Evolutionary conservation across 106 monocot genomes (phyloP).

Genomic region (Chionographis japonica): DNA sequence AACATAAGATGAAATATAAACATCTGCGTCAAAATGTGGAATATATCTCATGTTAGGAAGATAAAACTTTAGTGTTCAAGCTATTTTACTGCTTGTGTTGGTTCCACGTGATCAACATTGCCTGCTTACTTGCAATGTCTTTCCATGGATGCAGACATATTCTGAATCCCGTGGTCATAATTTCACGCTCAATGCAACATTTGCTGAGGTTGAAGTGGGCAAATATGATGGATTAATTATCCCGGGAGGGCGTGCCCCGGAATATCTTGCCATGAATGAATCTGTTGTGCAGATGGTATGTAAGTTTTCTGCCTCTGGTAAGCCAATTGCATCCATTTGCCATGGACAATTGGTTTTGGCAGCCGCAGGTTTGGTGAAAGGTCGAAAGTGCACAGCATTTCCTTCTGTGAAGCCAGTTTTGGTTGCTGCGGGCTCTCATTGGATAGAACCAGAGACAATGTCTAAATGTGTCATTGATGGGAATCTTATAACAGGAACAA

Average conservation of each 20-base stretch:
- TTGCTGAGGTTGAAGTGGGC: conserved; percentile 42
- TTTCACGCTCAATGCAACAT: conserved; percentile 80
- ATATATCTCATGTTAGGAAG: too few relatives aligned
- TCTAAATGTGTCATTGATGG: conserved; percentile 54
- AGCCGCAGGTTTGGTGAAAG: conserved; percentile 66
- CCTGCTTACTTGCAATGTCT: too few relatives aligned
- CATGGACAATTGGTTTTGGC: conserved; percentile 90
- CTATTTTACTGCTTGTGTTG: too few relatives aligned
- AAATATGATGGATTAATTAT: conserved; percentile 70
- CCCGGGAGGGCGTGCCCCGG: conserved; percentile 83
- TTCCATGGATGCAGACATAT: conserved; percentile 54
- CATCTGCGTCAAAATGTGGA: too few relatives aligned
- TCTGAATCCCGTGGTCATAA: conserved; percentile 84
- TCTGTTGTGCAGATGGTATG: conserved; percentile 45
- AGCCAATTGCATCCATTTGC: conserved; percentile 76
- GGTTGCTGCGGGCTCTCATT: conserved; percentile 65
- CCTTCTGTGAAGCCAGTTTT: conserved; percentile 68
- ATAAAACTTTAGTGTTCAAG: too few relatives aligned
- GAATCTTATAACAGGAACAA: conserved; percentile 72
- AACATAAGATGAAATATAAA: too few relatives aligned
- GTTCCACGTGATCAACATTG: too few relatives aligned
- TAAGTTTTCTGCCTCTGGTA: conserved; percentile 31
- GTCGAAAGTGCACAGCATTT: conserved; percentile 74
- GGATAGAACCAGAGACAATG: conserved; percentile 60
- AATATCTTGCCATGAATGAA: conserved; percentile 69